phyloP scores from a whole-genome alignment of 108 stramenopile species.

The Chaetoceros muelleri region DNA sequence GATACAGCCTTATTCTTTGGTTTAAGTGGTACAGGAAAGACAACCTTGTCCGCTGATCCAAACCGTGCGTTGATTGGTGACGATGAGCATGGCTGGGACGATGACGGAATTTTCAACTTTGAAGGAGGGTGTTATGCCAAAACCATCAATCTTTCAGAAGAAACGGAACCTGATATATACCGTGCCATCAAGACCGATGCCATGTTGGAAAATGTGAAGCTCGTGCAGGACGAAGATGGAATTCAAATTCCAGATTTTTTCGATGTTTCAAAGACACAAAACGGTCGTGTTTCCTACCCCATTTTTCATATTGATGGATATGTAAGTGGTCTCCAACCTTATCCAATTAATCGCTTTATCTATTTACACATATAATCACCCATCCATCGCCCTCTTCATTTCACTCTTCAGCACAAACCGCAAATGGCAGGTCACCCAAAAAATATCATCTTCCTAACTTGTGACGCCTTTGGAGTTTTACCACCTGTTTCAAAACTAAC shows the following conservation, averaged over 20 bases:
- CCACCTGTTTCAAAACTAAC: conserved; percentile 91
- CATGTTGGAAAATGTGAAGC: conserved; percentile 87
- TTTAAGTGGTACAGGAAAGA: conserved; percentile 92
- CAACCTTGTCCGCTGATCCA: conserved; percentile 93
- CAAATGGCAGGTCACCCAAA: conserved; percentile 94
- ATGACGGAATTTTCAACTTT: conserved; percentile 96
- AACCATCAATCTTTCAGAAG: conserved; percentile 88
- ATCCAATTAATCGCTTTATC: not conserved
- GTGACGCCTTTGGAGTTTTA: conserved; percentile 96
- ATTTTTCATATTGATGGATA: conserved; percentile 89
- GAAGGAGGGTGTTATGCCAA: conserved; percentile 99
- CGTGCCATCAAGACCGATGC: conserved; percentile 92
- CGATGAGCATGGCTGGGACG: conserved; percentile 97
- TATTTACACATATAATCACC: conserved; percentile 1
- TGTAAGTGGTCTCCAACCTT: conserved; percentile 28
- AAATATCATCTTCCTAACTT: conserved; percentile 92
- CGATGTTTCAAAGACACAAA: conserved; percentile 91
- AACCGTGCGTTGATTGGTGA: conserved; percentile 92
- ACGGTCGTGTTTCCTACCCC: conserved; percentile 95
- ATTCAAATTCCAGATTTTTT: conserved; percentile 75
- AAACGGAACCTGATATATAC: conserved; percentile 96
- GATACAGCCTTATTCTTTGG: conserved; percentile 95
- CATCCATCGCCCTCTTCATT: conserved; percentile 1
- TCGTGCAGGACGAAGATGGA: conserved; percentile 41
- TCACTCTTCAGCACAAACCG: conserved; percentile 55